Evolutionary conservation across 345 rosid genomes (phyloP).

Genomic region (Gossypioides kirkii): DNA sequence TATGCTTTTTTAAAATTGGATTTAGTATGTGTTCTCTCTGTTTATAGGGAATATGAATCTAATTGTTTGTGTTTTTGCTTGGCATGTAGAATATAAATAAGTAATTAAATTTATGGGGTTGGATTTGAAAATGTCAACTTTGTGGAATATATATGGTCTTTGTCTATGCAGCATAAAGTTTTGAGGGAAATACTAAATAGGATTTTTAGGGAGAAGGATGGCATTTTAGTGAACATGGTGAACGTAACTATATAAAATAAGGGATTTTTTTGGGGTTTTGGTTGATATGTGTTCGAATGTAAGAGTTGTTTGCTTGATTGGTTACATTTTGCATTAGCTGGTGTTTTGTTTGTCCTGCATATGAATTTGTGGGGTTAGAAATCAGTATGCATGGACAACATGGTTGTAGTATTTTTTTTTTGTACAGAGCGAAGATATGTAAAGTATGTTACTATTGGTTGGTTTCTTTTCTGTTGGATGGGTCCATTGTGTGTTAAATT

Average conservation of each 20-base stretch:
- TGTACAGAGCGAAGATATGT: too few species aligned
- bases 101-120: background rate
- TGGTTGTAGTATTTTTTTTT: too few species aligned
- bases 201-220: constrained; percentile 55
- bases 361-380: too few species aligned
- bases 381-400: too few species aligned
- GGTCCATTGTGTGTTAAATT: background rate
- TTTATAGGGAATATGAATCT: background rate
- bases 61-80: background rate
- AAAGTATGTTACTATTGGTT: too few species aligned
- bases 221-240: constrained; percentile 58
- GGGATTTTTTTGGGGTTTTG: background rate
- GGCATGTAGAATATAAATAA: background rate
- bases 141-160: background rate
- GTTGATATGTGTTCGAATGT: background rate
- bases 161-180: constrained; percentile 7
- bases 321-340: too few species aligned
- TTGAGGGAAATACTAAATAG: constrained; percentile 39
- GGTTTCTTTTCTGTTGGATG: background rate
- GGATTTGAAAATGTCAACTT: background rate
- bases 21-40: background rate
- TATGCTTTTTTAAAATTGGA: background rate
- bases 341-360: too few species aligned
- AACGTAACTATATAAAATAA: constrained; percentile 31
- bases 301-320: too few species aligned